Evolutionary conservation across 192 early-diverging fungal species (phyloP).

Genomic region (Coemansia sp.): DNA sequence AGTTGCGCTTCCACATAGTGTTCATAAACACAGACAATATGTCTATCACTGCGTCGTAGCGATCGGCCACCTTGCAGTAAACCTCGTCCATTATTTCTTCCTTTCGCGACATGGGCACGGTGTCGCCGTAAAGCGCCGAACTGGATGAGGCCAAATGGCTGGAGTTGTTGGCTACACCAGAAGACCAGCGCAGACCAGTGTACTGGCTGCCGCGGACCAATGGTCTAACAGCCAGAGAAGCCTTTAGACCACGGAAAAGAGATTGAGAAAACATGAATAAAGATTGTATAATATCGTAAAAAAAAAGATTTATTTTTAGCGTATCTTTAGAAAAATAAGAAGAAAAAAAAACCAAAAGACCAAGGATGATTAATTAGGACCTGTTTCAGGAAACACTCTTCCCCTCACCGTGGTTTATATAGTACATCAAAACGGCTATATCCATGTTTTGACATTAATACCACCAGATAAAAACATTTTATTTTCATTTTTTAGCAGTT

Average conservation of each 20-base stretch:
- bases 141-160: background rate
- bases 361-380: no score
- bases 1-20: constrained; percentile 87
- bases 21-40: constrained; percentile 86
- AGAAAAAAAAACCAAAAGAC: background rate
- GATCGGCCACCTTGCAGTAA: constrained; percentile 83
- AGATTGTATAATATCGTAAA: no score
- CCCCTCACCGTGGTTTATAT: background rate
- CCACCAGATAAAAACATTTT: no score
- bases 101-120: constrained; percentile 78
- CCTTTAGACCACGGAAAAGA: background rate
- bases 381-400: background rate
- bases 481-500: no score
- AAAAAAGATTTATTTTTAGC: no score
- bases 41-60: constrained; percentile 93
- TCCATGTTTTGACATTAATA: no score
- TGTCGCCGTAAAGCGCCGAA: constrained; percentile 43
- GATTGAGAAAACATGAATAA: no score
- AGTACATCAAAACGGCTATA: background rate
- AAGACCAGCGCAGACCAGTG: background rate
- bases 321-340: background rate
- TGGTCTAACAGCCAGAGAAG: background rate
- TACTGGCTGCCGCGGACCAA: background rate
- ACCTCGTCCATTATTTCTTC: constrained; percentile 80
- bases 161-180: background rate